Evolutionary conservation across 495 filamentous ascomycete genomes (phyloP).

Genomic region (Penicillium ochrochloron): DNA sequence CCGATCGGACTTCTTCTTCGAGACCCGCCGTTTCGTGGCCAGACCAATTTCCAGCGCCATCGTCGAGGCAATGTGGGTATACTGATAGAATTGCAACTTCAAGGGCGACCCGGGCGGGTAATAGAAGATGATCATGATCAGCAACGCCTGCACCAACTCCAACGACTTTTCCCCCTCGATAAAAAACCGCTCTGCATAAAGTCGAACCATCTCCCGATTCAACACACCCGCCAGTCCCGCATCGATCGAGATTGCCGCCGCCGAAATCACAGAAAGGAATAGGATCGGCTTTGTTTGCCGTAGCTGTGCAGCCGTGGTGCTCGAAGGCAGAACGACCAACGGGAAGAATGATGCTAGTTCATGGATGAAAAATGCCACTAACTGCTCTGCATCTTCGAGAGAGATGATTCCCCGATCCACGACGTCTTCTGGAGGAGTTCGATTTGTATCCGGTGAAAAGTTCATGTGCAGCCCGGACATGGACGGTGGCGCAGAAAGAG

Average conservation of each 20-base stretch:
- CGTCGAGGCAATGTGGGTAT: constrained; percentile 57
- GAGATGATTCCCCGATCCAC: constrained; percentile 54
- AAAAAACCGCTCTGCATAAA: constrained; percentile 53
- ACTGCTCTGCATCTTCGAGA: constrained; percentile 45
- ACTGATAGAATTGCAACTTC: constrained; percentile 58
- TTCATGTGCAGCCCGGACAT: constrained; percentile 26
- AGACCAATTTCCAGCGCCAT: constrained; percentile 61
- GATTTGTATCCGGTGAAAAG: constrained; percentile 23
- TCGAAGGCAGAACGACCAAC: constrained; percentile 43
- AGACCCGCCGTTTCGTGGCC: constrained; percentile 38
- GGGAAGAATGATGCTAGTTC: constrained; percentile 51
- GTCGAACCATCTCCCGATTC: constrained; percentile 51
- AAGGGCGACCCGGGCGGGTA: constrained; percentile 51
- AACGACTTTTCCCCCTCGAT: constrained; percentile 57
- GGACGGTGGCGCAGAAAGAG: constrained; percentile 22
- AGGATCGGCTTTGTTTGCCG: constrained; percentile 52
- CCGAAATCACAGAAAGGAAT: constrained; percentile 55
- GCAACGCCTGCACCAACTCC: constrained; percentile 55
- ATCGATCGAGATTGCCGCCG: constrained; percentile 49
- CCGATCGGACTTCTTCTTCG: constrained; percentile 30
- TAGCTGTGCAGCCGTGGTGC: constrained; percentile 45
- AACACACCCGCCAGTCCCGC: constrained; percentile 46
- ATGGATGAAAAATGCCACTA: constrained; percentile 49
- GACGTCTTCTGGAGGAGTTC: constrained; percentile 36
- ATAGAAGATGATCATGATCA: constrained; percentile 55